Percentiles rank a stretch among this genome's conserved stretches.
Evolutionary conservation across 192 early-diverging fungal species (phyloP).

Genomic region (Lobosporangium transversale): DNA sequence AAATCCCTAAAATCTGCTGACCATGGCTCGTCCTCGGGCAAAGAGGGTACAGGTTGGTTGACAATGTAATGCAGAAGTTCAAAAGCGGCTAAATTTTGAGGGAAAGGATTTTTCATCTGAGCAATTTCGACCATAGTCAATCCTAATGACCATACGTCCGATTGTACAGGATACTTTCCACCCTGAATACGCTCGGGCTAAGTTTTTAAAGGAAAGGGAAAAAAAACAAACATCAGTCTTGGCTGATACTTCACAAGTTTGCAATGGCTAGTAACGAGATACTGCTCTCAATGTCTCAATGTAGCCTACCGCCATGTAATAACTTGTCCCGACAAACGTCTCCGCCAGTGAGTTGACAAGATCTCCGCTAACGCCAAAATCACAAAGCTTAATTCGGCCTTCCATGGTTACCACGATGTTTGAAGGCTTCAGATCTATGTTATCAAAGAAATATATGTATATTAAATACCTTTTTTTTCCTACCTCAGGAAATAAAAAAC

Average conservation of each 20-base stretch:
- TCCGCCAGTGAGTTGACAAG: slow-evolving; percentile 88
- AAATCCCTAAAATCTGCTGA: slow-evolving; percentile 75
- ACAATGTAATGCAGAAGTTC: slow-evolving; percentile 95
- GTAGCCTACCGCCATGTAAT: slow-evolving; percentile 90
- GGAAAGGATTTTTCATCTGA: slow-evolving; percentile 92
- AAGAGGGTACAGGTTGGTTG: slow-evolving; percentile 84
- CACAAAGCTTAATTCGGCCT: slow-evolving; percentile 95
- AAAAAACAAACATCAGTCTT: no score
- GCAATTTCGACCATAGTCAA: slow-evolving; percentile 95
- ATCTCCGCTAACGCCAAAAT: slow-evolving; percentile 97
- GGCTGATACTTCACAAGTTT: no score
- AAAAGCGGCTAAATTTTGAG: slow-evolving; percentile 83
- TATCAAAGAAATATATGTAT: not conserved
- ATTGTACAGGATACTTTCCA: slow-evolving; percentile 85
- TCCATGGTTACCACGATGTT: slow-evolving; percentile 92
- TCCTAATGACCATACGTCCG: slow-evolving; percentile 97
- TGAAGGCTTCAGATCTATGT: slow-evolving; percentile 94
- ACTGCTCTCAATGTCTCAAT: no score
- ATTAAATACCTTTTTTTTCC: slow-evolving; percentile 55
- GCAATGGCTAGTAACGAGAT: no score
- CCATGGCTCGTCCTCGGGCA: slow-evolving; percentile 71
- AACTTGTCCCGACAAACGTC: slow-evolving; percentile 97
- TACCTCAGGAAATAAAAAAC: slow-evolving; percentile 25
- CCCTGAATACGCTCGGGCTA: slow-evolving; percentile 97
- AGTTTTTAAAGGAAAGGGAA: slow-evolving; percentile 3